Base-by-base conservation (phyloP, 345 rosid species). In the Balakata baccata region DNA sequence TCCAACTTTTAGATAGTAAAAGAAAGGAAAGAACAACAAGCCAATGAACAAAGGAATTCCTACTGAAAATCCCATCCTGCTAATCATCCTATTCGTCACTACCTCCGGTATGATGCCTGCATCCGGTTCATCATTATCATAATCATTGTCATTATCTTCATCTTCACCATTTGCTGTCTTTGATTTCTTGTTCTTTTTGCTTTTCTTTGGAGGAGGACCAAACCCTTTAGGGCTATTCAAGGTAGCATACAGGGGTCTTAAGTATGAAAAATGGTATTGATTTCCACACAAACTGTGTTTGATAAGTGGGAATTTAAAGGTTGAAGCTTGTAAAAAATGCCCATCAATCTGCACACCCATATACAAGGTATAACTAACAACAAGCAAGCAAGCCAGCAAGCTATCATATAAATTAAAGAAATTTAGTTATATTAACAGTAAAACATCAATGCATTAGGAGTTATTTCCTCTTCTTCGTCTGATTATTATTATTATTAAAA, bases 51-150 rank as follows among this genome's bases (percentile, higher is more conserved):
- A 71, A 41, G 97, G 97, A 73, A 85, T 71, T 22, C 98, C 98
- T 25, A 90, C 96, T 0, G 97, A 77, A 51, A 91, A 79, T 6
- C 85, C 94, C 96, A 94, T 88, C 66, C 96, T 86, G 79, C 84
- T 86, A 12, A 92, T 90, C 96, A 92, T 94, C 85, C 97, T 84
- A 81, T 94, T 94, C 16, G 97, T 94, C 64, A 94, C 97, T 73
- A 92, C 80, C 89, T 92, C 96, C 3, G 97, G 98, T 76, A 92
- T 90, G 25, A 90, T 51, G 34, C 89, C 94, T 25, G 79, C 87
- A 67, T 82, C 89, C 18, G 66, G 56, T 8, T 81, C 84, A 0
- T 84, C 86, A 0, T 77, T 79, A 0, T 74, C 37, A 1, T 18
- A 23, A 0, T 29, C 47, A 0, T 57, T 53, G 0, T 34, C 84